phyloP scores from a whole-genome alignment of 495 filamentous ascomycete genomes.

The Neurospora sp. region DNA sequence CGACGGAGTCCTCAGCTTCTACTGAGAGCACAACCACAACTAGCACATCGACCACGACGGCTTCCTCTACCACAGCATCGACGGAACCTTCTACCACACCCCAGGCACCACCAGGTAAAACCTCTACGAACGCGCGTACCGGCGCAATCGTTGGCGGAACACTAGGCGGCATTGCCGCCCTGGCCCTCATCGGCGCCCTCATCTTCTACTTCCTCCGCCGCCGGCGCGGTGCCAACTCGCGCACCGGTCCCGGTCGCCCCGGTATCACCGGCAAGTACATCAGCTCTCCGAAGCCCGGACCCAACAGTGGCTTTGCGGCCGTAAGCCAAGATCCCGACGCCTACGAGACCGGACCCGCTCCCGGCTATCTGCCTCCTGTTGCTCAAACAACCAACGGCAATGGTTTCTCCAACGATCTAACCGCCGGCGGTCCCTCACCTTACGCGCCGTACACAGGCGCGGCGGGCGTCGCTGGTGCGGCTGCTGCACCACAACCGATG shows the following conservation, averaged over 20 bases:
- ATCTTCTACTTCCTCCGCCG: constrained; percentile 22
- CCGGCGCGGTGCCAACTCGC: constrained; percentile 24
- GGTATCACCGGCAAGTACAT: constrained; percentile 20
- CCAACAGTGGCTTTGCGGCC: constrained; percentile 16
- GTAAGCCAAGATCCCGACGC: constrained; percentile 17
- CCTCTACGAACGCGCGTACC: constrained; percentile 16
- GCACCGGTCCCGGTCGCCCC: constrained; percentile 23
- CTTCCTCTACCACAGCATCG: background rate
- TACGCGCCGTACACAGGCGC: constrained; percentile 10
- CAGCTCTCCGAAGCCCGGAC: constrained; percentile 15
- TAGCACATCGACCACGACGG: constrained; percentile 10
- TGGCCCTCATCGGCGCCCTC: constrained; percentile 21
- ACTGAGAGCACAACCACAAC: constrained; percentile 11
- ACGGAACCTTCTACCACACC: constrained; percentile 7
- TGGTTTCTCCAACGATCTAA: constrained; percentile 13
- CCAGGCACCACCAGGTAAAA: constrained; percentile 2
- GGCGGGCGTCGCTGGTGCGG: background rate
- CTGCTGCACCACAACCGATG: too few relatives aligned
- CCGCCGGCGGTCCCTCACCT: constrained; percentile 11
- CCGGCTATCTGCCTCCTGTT: constrained; percentile 8
- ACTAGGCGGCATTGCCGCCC: constrained; percentile 28
- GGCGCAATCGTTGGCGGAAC: constrained; percentile 38
- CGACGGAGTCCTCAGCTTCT: constrained; percentile 8
- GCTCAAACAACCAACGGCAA: background rate
- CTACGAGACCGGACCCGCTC: constrained; percentile 17